These are phyloP conservation scores for Lachnellula hyalina DNA, from an alignment of 2,329 filamentous ascomycete genomes.

Conservation along the genomic window DNA sequence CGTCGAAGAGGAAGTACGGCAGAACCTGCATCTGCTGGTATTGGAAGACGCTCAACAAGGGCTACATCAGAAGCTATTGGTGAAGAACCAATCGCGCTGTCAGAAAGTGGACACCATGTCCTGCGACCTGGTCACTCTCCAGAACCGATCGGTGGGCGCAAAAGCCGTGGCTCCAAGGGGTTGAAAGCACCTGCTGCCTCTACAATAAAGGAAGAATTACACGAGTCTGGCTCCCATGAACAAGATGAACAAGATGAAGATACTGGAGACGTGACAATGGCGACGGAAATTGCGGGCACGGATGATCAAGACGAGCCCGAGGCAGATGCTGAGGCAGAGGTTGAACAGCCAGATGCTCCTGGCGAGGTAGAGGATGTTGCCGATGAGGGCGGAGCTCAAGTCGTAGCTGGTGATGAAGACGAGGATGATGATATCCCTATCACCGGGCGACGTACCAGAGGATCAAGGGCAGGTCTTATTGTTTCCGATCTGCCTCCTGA, in stretches of 20 bases:
- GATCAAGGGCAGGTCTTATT: constrained; percentile 33
- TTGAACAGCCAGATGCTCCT: constrained; percentile 4
- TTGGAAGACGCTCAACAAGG: constrained; percentile 25
- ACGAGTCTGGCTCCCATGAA: constrained; percentile 30
- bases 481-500: constrained; percentile 16
- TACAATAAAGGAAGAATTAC: constrained; percentile 31
- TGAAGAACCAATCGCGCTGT: constrained; percentile 53
- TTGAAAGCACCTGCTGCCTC: constrained; percentile 25
- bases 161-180: constrained; percentile 28
- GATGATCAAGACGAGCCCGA: constrained; percentile 26
- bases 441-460: constrained; percentile 32
- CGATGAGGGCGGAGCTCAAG: constrained; percentile 22
- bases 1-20: constrained; percentile 18
- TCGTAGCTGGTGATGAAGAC: constrained; percentile 21
- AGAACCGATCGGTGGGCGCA: constrained; percentile 39
- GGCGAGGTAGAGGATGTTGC: constrained; percentile 26
- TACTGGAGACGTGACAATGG: constrained; percentile 9
- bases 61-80: constrained; percentile 43
- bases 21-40: constrained; percentile 25
- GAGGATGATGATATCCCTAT: constrained; percentile 33
- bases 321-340: constrained; percentile 5
- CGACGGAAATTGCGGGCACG: constrained; percentile 24
- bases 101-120: constrained; percentile 55
- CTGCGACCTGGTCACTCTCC: constrained; percentile 49
- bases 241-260: constrained; percentile 17